Evolutionary conservation across 257 asterid genomes (phyloP), one percentile per base, ranked within the genome.

Genomic region (Nicotiana paniculata): DNA sequence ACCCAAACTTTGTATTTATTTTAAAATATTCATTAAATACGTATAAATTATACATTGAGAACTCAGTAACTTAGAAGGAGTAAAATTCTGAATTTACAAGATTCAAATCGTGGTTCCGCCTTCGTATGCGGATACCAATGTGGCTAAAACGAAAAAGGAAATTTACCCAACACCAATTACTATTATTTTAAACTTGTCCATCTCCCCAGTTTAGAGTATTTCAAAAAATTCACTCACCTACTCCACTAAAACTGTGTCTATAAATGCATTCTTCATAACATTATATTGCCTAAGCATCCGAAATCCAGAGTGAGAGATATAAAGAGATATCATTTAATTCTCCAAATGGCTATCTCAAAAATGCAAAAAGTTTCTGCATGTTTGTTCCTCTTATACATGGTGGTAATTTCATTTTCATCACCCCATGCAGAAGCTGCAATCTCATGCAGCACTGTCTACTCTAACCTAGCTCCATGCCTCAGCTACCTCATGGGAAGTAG

Each of bases 401-500:
- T 48, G 62, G 18, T 74, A n/a, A 74, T 74, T 74, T 74, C 79
- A 74, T 18, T 54, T 54, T 54, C 63, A 58, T 18, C 63, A 58
- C 26, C 62, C 15, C 79, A 74, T 13, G 62, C 79, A 74, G 62
- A 74, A 74, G 79, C 43, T 74, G 43, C 62, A 74, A 48, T 74
- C 8, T 48, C 79, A 74, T 74, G 79, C 79, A 74, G 51, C 15
- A 74, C 79, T 12, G 79, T 74, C 39, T 74, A 74, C 62, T 74
- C 79, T 26, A 48, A 48, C 24, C 13, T 74, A 13, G 51, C 51
- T 59, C 79, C 79, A n/a, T 74, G 79, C 26, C 79, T 74, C 8
- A 74, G 79, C 62, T 74, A 74, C 79, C 62, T 74, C 62, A 74
- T 74, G 43, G 79, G 79, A 74, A 33, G 79, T 13, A 48, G 79